phyloP scores from a whole-genome alignment of 768 basidiomycete genomes.

The Gloeostereum incarnatum region DNA sequence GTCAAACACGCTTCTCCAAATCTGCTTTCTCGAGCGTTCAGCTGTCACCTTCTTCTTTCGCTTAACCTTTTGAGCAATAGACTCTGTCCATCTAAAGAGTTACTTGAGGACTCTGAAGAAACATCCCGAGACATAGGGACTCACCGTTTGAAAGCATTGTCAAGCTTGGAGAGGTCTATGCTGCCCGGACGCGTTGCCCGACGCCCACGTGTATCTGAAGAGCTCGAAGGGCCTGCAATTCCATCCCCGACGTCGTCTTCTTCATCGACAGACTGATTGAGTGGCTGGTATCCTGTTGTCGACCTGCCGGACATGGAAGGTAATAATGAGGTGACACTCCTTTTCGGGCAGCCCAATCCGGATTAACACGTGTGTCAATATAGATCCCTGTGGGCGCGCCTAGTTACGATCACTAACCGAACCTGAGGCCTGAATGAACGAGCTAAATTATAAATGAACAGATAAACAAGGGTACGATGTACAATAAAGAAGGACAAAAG shows the following conservation, averaged over 20 bases:
- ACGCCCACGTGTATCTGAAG: constrained; percentile 19
- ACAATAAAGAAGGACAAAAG: too few relatives aligned
- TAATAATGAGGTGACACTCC: not conserved
- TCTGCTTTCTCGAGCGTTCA: constrained; percentile 57
- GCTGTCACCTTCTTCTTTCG: constrained; percentile 62
- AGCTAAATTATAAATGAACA: too few relatives aligned
- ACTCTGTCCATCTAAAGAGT: constrained; percentile 68
- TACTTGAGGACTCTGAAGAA: constrained; percentile 1
- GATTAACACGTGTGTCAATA: too few relatives aligned
- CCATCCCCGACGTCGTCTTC: constrained; percentile 28
- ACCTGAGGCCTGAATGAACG: too few relatives aligned
- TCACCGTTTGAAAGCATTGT: constrained; percentile 77
- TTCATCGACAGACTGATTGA: constrained; percentile 30
- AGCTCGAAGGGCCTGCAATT: constrained; percentile 13
- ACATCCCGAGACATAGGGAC: constrained; percentile 7
- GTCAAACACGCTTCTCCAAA: constrained; percentile 77
- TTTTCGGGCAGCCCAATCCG: too few relatives aligned
- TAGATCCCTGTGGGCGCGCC: too few relatives aligned
- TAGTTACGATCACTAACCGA: too few relatives aligned
- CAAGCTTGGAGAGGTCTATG: constrained; percentile 74
- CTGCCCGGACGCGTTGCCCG: constrained; percentile 42
- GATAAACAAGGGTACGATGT: too few relatives aligned
- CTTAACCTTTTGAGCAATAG: constrained; percentile 79
- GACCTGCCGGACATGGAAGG: constrained; percentile 5
- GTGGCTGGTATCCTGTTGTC: constrained; percentile 32